These are phyloP conservation scores for Glonium stellatum DNA, from an alignment of 495 filamentous ascomycete species.

Conservation along the genomic window DNA sequence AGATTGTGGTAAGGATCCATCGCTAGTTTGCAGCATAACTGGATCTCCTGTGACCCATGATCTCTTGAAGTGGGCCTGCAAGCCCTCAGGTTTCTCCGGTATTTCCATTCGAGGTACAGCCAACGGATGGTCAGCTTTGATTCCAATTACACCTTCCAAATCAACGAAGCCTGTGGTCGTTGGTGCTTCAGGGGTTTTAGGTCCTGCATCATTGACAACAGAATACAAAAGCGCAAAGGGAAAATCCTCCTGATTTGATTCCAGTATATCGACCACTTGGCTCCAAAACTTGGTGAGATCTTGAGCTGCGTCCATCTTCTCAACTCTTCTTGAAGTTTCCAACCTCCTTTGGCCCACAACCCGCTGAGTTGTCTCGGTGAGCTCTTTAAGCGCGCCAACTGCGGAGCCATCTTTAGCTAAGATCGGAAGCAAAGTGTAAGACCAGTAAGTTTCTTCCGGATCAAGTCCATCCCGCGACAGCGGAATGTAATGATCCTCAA, in stretches of 20 bases:
- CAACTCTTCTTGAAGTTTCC: conserved; percentile 2
- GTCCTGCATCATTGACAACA: background rate
- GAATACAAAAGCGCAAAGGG: conserved; percentile 17
- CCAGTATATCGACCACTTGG: conserved; percentile 7
- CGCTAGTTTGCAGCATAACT: conserved; percentile 2
- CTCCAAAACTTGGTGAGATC: conserved; percentile 13
- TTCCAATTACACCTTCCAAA: conserved; percentile 14
- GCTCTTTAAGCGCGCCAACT: conserved; percentile 7
- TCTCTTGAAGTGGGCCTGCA: conserved; percentile 5
- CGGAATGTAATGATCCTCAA: conserved; percentile 7
- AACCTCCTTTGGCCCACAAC: conserved; percentile 7
- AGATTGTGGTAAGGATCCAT: conserved; percentile 1
- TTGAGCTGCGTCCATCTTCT: conserved; percentile 5
- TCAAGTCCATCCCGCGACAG: conserved; percentile 7
- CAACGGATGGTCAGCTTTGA: conserved; percentile 1
- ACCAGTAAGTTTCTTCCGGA: conserved; percentile 15
- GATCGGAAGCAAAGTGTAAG: conserved; percentile 10
- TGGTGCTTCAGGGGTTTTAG: background rate
- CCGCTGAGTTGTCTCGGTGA: conserved; percentile 2
- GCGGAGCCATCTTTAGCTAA: conserved; percentile 5
- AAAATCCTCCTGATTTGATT: conserved; percentile 11
- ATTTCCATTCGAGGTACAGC: conserved; percentile 3
- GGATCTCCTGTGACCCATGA: conserved; percentile 7
- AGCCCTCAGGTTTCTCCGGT: background rate
- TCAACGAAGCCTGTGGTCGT: background rate